Conservation (phyloP, 768 basidiomycete genomes). For the Pleurotus platypus region DNA sequence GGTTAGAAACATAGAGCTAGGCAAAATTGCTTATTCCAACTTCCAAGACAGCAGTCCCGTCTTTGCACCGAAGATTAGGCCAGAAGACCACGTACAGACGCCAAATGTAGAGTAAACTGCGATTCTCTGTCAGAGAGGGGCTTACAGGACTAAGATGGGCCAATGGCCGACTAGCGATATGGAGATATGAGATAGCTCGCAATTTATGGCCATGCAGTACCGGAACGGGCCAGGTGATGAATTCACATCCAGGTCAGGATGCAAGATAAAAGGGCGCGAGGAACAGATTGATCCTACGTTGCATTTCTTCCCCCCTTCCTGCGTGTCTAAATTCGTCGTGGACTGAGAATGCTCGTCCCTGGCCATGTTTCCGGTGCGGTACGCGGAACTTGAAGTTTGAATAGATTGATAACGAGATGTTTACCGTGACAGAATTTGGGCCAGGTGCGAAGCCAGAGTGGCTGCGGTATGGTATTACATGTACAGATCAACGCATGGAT, state of each 20-base stretch:
- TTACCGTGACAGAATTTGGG: background rate
- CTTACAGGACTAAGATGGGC: too few relatives aligned
- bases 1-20: too few relatives aligned
- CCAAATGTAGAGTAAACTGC: too few relatives aligned
- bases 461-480: too few relatives aligned
- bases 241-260: conserved; percentile 3
- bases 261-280: conserved; percentile 7
- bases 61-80: too few relatives aligned
- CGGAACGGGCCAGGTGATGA: conserved; percentile 7
- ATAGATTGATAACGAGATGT: conserved; percentile 1
- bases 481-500: background rate
- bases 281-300: conserved; percentile 1
- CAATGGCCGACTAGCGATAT: background rate
- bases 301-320: background rate
- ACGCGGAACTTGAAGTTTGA: background rate
- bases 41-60: too few relatives aligned
- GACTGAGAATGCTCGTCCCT: background rate
- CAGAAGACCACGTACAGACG: too few relatives aligned
- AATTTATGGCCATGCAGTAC: background rate
- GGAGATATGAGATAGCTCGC: background rate
- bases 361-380: background rate
- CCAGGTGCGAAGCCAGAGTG: background rate
- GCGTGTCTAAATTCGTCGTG: background rate
- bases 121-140: too few relatives aligned
- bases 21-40: too few relatives aligned